A percentile compares a stretch with the other conserved stretches of the same genome.
Evolutionary conservation across 164 flowering plant genomes (phyloP).

Genomic region (Hamamelis virginiana): DNA sequence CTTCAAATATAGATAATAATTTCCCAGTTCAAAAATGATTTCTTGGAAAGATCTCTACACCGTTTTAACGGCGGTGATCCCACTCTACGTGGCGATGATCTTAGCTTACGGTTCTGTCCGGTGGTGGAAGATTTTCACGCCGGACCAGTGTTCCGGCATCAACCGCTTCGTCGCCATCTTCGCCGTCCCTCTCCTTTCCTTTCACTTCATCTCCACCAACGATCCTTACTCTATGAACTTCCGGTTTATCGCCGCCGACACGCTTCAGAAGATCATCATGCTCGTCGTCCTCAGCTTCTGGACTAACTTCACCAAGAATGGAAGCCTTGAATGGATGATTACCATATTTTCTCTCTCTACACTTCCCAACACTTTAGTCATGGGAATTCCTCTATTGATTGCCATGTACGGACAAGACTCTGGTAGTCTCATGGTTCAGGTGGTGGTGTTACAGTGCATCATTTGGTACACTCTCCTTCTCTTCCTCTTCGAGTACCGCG

Average conservation of each 20-base stretch:
- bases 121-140: constrained; percentile 82
- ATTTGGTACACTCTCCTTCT: constrained; percentile 73
- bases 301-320: constrained; percentile 43
- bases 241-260: constrained; percentile 68
- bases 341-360: constrained; percentile 70
- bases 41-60: constrained; percentile 52
- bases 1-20: background rate
- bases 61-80: constrained; percentile 63
- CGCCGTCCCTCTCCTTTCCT: constrained; percentile 69
- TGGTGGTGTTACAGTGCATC: constrained; percentile 70
- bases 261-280: constrained; percentile 65
- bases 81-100: constrained; percentile 75
- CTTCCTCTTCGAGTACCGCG: constrained; percentile 69
- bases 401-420: constrained; percentile 65
- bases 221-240: constrained; percentile 60
- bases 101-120: constrained; percentile 71
- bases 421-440: constrained; percentile 64
- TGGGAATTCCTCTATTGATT: constrained; percentile 68
- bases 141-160: constrained; percentile 78
- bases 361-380: constrained; percentile 65
- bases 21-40: constrained; percentile 35
- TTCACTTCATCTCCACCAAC: constrained; percentile 68
- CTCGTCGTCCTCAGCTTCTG: constrained; percentile 42
- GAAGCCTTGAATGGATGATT: constrained; percentile 64
- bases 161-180: constrained; percentile 73